A percentile compares a stretch with the other conserved stretches of the same genome.
Conservation (phyloP, 2,329 filamentous ascomycete genomes). For the Diaporthe ampelina region DNA sequence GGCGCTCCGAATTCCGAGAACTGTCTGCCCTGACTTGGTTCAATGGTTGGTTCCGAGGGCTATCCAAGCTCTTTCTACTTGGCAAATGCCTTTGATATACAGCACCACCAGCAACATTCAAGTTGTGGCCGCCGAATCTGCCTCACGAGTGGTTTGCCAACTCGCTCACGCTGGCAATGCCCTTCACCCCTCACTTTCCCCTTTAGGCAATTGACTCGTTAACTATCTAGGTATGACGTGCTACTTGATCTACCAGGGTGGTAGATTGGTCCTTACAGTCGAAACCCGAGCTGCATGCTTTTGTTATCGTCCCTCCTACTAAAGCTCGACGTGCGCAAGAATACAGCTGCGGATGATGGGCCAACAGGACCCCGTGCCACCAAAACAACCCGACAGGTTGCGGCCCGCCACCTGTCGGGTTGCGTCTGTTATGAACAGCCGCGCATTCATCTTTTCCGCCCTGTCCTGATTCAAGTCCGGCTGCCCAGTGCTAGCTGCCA, state of each 20-base stretch:
- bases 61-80: background rate
- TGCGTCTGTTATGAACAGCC: background rate
- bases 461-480: background rate
- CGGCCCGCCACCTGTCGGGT: too few relatives aligned
- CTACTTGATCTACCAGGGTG: background rate
- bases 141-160: background rate
- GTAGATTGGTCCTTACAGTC: background rate
- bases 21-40: background rate
- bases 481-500: background rate
- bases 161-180: background rate
- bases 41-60: background rate
- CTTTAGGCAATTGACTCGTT: background rate
- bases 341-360: background rate
- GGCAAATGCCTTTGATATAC: too few relatives aligned
- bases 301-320: background rate
- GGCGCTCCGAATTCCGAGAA: background rate
- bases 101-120: too few relatives aligned
- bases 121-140: background rate
- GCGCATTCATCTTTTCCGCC: background rate
- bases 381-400: background rate
- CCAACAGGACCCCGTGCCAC: background rate
- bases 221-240: slow-evolving; percentile 13
- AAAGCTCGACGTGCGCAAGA: background rate
- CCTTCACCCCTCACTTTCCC: background rate
- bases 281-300: background rate